Evolutionary conservation across 1,139 yeast genomes (phyloP).

Genomic region (Saccharomyces hybrid): DNA sequence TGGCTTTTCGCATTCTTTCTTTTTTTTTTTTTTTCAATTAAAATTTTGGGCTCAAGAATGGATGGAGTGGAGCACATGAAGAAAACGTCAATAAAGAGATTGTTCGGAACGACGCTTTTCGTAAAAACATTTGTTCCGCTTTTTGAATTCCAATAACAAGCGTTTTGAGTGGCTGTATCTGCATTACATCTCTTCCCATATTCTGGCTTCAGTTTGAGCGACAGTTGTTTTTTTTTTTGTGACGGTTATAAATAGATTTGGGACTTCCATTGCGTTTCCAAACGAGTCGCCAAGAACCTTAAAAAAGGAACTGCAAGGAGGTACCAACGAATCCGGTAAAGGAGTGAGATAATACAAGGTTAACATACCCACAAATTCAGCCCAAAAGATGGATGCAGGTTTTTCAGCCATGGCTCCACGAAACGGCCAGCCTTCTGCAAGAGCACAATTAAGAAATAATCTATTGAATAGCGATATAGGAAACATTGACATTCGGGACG

Average conservation of each 20-base stretch:
- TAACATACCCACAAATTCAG: too few relatives aligned
- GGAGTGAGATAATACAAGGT: not conserved
- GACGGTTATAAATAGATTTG: not conserved
- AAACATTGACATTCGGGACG: constrained; percentile 37
- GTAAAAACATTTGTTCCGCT: too few relatives aligned
- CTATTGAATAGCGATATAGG: constrained; percentile 36
- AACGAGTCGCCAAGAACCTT: not conserved
- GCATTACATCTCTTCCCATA: not conserved
- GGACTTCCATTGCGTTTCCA: not conserved
- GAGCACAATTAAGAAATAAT: constrained; percentile 29
- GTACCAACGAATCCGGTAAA: not conserved
- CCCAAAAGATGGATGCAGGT: constrained; percentile 17
- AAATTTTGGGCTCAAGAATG: not conserved
- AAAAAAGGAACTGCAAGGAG: not conserved
- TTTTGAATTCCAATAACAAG: not conserved
- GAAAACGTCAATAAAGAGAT: not conserved
- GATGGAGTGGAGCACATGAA: not conserved
- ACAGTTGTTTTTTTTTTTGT: not conserved
- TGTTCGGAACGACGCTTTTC: not conserved
- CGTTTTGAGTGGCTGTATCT: not conserved
- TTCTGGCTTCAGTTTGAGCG: not conserved
- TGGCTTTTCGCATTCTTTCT: not conserved
- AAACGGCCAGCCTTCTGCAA: constrained; percentile 8
- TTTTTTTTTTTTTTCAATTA: not conserved
- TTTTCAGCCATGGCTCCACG: constrained; percentile 10